Percentiles rank a stretch among this genome's conserved stretches.
These are phyloP conservation scores for Rehmannia glutinosa DNA, from an alignment of 257 asterid genomes.

Conservation along the genomic window DNA sequence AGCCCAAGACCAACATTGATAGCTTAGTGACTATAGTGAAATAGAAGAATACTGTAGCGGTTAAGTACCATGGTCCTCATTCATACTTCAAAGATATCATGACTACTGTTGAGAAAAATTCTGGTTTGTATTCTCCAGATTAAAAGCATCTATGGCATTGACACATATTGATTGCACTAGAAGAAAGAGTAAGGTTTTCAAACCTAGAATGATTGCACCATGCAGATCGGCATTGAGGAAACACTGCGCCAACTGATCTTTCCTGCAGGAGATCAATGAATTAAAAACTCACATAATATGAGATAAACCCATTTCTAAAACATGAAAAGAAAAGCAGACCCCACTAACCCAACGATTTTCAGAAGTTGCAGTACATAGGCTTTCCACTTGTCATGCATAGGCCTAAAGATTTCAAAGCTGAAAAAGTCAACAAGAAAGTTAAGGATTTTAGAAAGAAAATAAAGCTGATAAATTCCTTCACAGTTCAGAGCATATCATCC, in stretches of 20 bases:
- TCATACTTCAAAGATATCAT: background rate
- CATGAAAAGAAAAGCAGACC: background rate
- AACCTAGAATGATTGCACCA: slow-evolving; percentile 80
- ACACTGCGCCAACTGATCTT: slow-evolving; percentile 70
- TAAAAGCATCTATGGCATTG: slow-evolving; percentile 5
- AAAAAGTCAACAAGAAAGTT: slow-evolving; percentile 9
- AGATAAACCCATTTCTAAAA: background rate
- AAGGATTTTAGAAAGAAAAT: slow-evolving; percentile 9
- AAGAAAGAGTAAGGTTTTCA: slow-evolving; percentile 15
- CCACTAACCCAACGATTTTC: slow-evolving; percentile 61
- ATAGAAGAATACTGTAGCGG: background rate
- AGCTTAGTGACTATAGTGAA: background rate
- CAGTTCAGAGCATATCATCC: slow-evolving; percentile 1
- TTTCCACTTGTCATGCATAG: slow-evolving; percentile 91
- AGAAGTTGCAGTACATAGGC: slow-evolving; percentile 54
- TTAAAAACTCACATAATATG: background rate
- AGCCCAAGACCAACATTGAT: background rate
- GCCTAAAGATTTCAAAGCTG: slow-evolving; percentile 69
- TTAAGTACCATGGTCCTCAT: slow-evolving; percentile 1
- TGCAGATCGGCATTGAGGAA: slow-evolving; percentile 76
- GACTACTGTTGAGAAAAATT: background rate
- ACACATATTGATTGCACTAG: background rate
- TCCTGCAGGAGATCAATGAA: slow-evolving; percentile 48
- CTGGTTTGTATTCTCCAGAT: background rate
- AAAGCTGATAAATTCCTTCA: background rate